These are phyloP conservation scores for Dioscorea zingiberensis DNA, from an alignment of 106 monocot genomes.

Conservation along the genomic window DNA sequence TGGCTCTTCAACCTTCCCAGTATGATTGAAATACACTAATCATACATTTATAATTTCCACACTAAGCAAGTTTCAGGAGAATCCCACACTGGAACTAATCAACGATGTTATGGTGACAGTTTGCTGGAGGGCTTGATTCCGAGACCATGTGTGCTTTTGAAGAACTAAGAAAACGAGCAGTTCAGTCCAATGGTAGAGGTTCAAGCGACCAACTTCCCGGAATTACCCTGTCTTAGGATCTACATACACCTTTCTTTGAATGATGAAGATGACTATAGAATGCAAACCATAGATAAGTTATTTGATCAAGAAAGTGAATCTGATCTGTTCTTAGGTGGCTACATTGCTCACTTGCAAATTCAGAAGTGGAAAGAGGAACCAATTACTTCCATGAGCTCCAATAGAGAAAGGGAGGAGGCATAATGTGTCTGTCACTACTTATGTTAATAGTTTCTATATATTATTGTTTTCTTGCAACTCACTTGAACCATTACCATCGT, in stretches of 20 bases:
- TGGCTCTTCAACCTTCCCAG: not conserved
- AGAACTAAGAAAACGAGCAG: constrained; percentile 35
- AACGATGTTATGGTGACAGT: constrained; percentile 20
- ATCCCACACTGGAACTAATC: too few species aligned
- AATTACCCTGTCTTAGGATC: not conserved
- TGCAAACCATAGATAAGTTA: not conserved
- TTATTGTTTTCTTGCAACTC: too few species aligned
- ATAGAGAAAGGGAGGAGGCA: too few species aligned
- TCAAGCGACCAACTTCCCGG: constrained; percentile 5
- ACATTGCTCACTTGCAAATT: not conserved
- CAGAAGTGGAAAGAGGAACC: too few species aligned
- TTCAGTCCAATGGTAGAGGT: constrained; percentile 21
- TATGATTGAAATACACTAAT: not conserved
- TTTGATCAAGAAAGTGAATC: not conserved
- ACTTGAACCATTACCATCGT: too few species aligned
- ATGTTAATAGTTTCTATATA: too few species aligned
- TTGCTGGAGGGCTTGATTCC: constrained; percentile 65
- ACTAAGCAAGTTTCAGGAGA: too few species aligned
- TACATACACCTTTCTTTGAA: not conserved
- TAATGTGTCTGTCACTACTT: too few species aligned
- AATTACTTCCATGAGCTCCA: too few species aligned
- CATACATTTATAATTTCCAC: not conserved
- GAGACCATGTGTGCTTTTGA: constrained; percentile 64
- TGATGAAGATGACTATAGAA: too few species aligned
- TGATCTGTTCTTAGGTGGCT: too few species aligned